These are phyloP conservation scores for Drosera capensis DNA, from an alignment of 148 eudicot genomes.

Conservation along the genomic window DNA sequence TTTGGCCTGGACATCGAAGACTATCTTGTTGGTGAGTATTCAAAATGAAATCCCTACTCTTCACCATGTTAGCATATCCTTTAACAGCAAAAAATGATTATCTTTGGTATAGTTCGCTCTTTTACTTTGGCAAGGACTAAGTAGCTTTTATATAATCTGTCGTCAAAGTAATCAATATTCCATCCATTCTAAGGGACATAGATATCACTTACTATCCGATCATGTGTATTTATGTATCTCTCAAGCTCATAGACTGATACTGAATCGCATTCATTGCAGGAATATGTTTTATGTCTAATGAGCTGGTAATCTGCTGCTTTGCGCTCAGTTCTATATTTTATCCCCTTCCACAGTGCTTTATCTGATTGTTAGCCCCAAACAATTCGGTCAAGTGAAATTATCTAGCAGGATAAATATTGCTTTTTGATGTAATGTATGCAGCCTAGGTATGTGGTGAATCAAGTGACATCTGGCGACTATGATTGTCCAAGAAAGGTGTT, in stretches of 20 bases:
- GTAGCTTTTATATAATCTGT: not conserved
- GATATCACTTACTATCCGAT: too few species aligned
- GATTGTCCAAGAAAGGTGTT: conserved; percentile 82
- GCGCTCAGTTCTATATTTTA: not conserved
- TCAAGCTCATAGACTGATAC: conserved; percentile 14
- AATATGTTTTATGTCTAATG: conserved; percentile 94
- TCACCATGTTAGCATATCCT: too few species aligned
- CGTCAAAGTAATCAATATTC: too few species aligned
- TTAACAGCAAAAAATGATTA: too few species aligned
- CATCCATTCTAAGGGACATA: too few species aligned
- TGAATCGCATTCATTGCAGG: conserved; percentile 36
- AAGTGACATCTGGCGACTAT: conserved; percentile 90
- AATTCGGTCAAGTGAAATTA: too few species aligned
- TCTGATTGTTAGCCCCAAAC: too few species aligned
- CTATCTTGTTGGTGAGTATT: conserved; percentile 81
- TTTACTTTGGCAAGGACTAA: not conserved
- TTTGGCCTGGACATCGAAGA: conserved; percentile 89
- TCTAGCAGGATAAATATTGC: too few species aligned
- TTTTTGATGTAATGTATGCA: conserved; percentile 23
- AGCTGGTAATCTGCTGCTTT: conserved; percentile 45
- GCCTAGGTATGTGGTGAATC: conserved; percentile 98
- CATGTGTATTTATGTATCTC: not conserved
- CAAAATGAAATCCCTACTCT: too few species aligned
- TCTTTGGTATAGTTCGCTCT: too few species aligned
- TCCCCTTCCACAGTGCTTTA: too few species aligned